Base-by-base conservation (phyloP, 108 stramenopile genomes). In the Stephanodiscus minutulus region DNA sequence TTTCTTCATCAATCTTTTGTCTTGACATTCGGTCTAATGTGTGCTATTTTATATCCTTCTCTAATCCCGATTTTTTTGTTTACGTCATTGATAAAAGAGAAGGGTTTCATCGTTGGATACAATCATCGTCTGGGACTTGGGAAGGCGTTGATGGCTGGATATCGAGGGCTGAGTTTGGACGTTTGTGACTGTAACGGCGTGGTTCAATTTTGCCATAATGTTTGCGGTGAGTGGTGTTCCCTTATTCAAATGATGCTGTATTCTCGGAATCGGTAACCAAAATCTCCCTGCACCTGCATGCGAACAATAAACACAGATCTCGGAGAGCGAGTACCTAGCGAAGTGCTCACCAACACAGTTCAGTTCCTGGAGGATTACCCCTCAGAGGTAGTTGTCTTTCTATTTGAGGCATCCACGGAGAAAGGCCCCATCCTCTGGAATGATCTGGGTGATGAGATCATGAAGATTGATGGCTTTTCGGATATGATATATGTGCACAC, bases 401-500 rank as follows among this genome's bases (percentile, higher is more conserved):
- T 76, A 5, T 76, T 81, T 29, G 60, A 81, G 29, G 71, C 74
- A 7, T 71, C 69, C 22, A 17, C 21, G 9, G 68, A 79, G 29
- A 31, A 60, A 20, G 69, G 74, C n/a, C 68, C 70, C n/a, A 70
- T 70, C 33, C 31, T 36, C 37, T 72, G 74, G 71, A 71, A 61
- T 35, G 79, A 75, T 5, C 64, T 81, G 43, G 75, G 71, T 35
- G 58, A 44, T 33, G 62, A 66, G 33, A 76, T 76, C 68, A 35
- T 27, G 18, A 33, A 18, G 2, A 66, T 79, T 18, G 65, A 79
- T 21, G 77, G 66, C 11, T 81, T 81, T 41, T 24, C 39, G 5
- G 79, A 81, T 22, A 73, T 76, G 74, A 43, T 81, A 61, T 81
- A 76, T 18, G 61, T 64, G 0, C 79, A 81, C 56, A 21, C 57